A percentile compares a stretch with the other conserved stretches of the same genome.
phyloP scores from a whole-genome alignment of 257 asterid genomes.

The Fraxinus americana region DNA sequence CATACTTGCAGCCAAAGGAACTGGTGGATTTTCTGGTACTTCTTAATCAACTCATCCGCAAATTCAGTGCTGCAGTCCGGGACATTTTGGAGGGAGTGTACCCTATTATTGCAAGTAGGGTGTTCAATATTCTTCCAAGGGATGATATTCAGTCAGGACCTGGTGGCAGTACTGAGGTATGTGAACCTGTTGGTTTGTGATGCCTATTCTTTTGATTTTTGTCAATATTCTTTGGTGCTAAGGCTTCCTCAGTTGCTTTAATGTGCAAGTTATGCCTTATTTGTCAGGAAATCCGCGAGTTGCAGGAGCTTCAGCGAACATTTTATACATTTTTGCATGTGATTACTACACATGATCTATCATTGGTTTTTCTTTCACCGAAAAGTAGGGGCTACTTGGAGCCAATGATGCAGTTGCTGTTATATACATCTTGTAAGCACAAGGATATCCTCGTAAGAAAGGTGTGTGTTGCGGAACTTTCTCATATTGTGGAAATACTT shows the following conservation, averaged over 20 bases:
- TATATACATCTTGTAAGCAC: constrained; percentile 70
- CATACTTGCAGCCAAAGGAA: constrained; percentile 80
- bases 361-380: constrained; percentile 67
- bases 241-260: constrained; percentile 18
- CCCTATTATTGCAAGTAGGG: constrained; percentile 74
- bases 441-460: constrained; percentile 75
- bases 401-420: constrained; percentile 78
- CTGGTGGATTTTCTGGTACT: constrained; percentile 73
- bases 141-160: constrained; percentile 66
- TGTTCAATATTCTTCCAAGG: constrained; percentile 72
- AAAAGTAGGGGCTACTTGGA: constrained; percentile 64
- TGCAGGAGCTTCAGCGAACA: constrained; percentile 83
- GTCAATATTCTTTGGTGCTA: not conserved
- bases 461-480: constrained; percentile 41
- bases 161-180: constrained; percentile 89
- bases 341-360: constrained; percentile 76
- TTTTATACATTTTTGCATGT: constrained; percentile 79
- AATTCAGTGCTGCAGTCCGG: constrained; percentile 66
- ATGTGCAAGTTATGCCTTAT: not conserved
- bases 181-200: constrained; percentile 18
- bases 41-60: constrained; percentile 91
- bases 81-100: constrained; percentile 82
- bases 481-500: constrained; percentile 3
- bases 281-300: constrained; percentile 87
- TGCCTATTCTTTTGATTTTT: not conserved